Evolutionary conservation across 805 yeast genomes (phyloP), one percentile per base, ranked within the genome.

Genomic region (Cyberlindnera xylosilytica): DNA sequence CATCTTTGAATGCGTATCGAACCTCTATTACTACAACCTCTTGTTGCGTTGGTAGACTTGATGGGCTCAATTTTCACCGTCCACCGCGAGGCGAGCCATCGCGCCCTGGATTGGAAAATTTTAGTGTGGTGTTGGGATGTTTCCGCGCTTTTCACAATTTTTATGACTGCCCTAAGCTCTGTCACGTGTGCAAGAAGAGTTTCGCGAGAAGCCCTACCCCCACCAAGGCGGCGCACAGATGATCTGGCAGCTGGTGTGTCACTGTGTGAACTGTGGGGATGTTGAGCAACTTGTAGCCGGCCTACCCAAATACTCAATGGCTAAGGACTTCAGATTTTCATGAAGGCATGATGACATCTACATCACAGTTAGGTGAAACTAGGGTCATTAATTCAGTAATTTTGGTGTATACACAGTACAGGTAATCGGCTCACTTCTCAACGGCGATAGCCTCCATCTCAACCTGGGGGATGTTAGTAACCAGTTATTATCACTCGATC

Each of bases 371-470:
- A n/a, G n/a, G n/a, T n/a, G n/a, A n/a, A n/a, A n/a, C n/a, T n/a
- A n/a, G n/a, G 10, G 22, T 20, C 17, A 24, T 37, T 26, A 17
- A 39, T 10, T 35, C 37, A 9, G 36, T 15, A 26, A 7, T 31
- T 18, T 30, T 22, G 6, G 28, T 20, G 20, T 26, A 18, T 35
- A 4, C 10, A 8, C 20, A 16, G 31, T 24, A 4, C 18, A 8
- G 16, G 24, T 33, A 16, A 5, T 13, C 12, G 13, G 26, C 19
- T 38, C 47, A 49, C 46, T 73, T 72, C 66, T 83, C 96, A 44
- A 85, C 71, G 46, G 98, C 99, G 68, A 93, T 72, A 49, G 85
- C 90, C 72, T 91, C 99, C 69, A 93, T 78, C 73, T 93, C 99
- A 57, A 88, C 66, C 65, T 61, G 33, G 17, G 12, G 11, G 7